Evolutionary conservation across 2,329 filamentous ascomycete species (phyloP), one percentile per base, ranked within the genome.

Genomic region (Pseudogymnoascus sp.): DNA sequence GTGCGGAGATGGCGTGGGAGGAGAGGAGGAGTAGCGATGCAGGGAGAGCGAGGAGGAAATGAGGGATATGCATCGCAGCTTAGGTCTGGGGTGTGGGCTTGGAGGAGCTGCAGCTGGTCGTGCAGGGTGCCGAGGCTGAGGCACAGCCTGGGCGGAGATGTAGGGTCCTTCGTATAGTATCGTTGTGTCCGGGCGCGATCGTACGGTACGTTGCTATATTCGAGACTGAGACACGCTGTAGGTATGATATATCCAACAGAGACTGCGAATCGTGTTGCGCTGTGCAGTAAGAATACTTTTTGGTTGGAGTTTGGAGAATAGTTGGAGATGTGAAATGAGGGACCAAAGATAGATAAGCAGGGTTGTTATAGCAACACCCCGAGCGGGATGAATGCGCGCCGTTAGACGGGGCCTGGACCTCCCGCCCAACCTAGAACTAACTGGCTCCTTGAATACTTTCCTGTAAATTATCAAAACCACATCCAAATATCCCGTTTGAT

Each of bases 1-100:
- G 28, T 8, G 72, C 71, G 32, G 75, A 74, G 2, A 67, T 66
- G 12, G 74, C 67, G 50, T 76, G 74, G 2, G 73, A 72, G 2
- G 75, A 70, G 47, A 80, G 67, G 22, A 83, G 73, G 14, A 79
- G 70, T 43, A 81, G 73, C 41, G 78, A 75, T 6, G 75, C 66
- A 8, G 78, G 74, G 6, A 80, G 71, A 50, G 72, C 64, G 35
- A 76, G 62, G n/a, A 78, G 63, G 8, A 65, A 62, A 4, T 72
- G 69, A 2, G 73, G 57, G 50, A 73, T 66, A 63, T 71, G 74
- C 79, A 81, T 82, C 28, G 39, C 66, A 41, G 30, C 43, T 61
- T 57, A 11, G 39, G 20, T 25, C 6, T 43, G 20, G 39, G 20
- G n/a, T 9, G 39, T 43, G 12, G 20, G 6, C 18, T 16, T 41